Base-by-base conservation (phyloP, 108 stramenopile species). In the Chaetoceros muelleri region DNA sequence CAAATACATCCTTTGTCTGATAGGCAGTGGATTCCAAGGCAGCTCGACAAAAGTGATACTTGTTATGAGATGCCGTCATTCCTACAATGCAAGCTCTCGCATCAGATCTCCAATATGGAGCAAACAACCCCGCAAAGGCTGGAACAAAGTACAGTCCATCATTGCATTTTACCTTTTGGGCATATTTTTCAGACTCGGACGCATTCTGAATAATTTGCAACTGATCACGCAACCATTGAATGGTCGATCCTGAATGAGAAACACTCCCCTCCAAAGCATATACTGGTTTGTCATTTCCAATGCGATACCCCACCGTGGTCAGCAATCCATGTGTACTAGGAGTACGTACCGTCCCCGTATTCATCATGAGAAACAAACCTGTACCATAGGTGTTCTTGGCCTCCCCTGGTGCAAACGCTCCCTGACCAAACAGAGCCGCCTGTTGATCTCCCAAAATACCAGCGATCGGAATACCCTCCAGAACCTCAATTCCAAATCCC, bases 341-440 rank as follows among this genome's bases (percentile, higher is more conserved):
- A 16, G 82, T 76, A 20, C 55, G 59, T 24, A 60, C 52, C 10
- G 60, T 70, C 16, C 96, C 97, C 0, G 97, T 97, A 75, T 98
- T 98, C 91, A 95, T 96, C 85, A 99, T 80, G 45, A 98, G 62
- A 62, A 99, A 99, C 51, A 94, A 71, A 1, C 97, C 99, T 1
- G 99, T 98, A 16, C 99, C 99, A 69, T 96, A 99, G 8, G 99
- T 99, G 60, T 80, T 85, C 69, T 96, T 98, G 3, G 92, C 93
- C 48, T 92, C 73, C 21, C 99, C 97, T 0, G 82, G 72, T 22
- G 57, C 56, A 72, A 96, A 97, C 55, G 94, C 95, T 17, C 79
- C 64, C 73, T 98, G 95, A 1, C 98, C 98, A 60, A 99, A 96
- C 49, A 96, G 61, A 23, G 96, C 98, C 1, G 96, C 93, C 34